These are phyloP conservation scores for Leptodermis oblonga DNA, from an alignment of 257 asterid species.

Conservation along the genomic window DNA sequence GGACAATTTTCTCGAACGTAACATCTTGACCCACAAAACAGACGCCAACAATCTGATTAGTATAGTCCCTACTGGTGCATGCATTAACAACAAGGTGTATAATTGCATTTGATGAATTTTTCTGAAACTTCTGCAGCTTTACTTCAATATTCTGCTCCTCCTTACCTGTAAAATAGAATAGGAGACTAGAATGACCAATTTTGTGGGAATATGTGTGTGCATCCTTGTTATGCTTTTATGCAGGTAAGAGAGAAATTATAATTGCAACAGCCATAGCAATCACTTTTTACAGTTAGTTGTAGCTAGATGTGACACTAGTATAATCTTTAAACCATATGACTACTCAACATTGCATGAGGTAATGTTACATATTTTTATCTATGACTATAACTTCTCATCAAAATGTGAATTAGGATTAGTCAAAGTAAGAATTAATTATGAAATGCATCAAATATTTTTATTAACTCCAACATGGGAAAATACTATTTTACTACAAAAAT, in stretches of 20 bases:
- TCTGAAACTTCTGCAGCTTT: conserved; percentile 42
- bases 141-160: conserved; percentile 60
- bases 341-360: neutral
- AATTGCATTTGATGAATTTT: conserved; percentile 20
- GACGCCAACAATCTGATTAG: conserved; percentile 50
- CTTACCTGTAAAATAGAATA: conserved; percentile 41
- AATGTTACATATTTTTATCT: neutral
- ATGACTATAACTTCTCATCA: neutral
- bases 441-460: neutral
- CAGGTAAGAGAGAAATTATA: neutral
- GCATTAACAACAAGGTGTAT: conserved; percentile 45
- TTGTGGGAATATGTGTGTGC: neutral
- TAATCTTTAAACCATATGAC: neutral
- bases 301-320: neutral
- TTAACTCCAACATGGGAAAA: neutral
- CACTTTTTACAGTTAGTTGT: neutral
- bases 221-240: neutral
- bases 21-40: conserved; percentile 70
- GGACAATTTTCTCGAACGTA: conserved; percentile 47
- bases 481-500: neutral
- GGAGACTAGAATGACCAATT: neutral
- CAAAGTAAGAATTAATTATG: too few relatives aligned
- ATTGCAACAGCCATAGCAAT: neutral
- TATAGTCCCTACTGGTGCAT: conserved; percentile 61
- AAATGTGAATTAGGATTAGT: neutral